Conservation (phyloP, 768 basidiomycete species). For the Boletus subcaerulescens region DNA sequence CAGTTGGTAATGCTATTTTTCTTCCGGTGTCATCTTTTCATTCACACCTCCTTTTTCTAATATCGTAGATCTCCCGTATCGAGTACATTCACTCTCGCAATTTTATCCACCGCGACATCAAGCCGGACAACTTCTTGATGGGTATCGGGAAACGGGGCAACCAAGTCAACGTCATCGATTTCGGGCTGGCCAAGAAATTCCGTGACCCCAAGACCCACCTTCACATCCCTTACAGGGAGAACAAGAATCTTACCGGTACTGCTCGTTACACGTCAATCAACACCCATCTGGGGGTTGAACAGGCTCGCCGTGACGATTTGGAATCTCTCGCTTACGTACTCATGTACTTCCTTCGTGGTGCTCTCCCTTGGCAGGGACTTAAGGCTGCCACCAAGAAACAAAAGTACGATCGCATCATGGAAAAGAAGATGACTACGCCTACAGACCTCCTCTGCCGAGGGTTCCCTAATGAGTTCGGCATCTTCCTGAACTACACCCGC, state of each 20-base stretch:
- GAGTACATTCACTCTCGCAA: conserved; percentile 99
- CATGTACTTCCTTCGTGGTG: conserved; percentile 99
- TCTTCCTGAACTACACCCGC: conserved; percentile 98
- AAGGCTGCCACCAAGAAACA: conserved; percentile 99
- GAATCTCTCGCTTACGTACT: conserved; percentile 98
- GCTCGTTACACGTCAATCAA: conserved; percentile 99
- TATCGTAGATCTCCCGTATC: conserved; percentile 87
- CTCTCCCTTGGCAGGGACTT: conserved; percentile 98
- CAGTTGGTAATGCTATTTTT: conserved; percentile 60
- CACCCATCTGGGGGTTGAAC: conserved; percentile 97
- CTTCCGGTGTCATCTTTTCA: conserved; percentile 39
- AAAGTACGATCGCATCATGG: conserved; percentile 99
- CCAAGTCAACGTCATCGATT: conserved; percentile 98
- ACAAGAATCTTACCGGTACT: conserved; percentile 99
- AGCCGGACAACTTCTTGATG: conserved; percentile 99
- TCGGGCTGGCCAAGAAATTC: conserved; percentile 99
- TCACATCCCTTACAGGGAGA: conserved; percentile 99
- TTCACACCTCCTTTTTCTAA: conserved; percentile 4
- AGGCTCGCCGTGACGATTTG: conserved; percentile 95
- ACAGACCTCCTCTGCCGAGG: conserved; percentile 96
- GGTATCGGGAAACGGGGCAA: conserved; percentile 99
- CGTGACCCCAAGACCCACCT: conserved; percentile 99
- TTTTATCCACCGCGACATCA: conserved; percentile 97
- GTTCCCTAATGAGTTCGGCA: conserved; percentile 99
- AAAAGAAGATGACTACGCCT: conserved; percentile 99